Evolutionary conservation across 805 yeast genomes (phyloP).

Genomic region (Candida ovalis): DNA sequence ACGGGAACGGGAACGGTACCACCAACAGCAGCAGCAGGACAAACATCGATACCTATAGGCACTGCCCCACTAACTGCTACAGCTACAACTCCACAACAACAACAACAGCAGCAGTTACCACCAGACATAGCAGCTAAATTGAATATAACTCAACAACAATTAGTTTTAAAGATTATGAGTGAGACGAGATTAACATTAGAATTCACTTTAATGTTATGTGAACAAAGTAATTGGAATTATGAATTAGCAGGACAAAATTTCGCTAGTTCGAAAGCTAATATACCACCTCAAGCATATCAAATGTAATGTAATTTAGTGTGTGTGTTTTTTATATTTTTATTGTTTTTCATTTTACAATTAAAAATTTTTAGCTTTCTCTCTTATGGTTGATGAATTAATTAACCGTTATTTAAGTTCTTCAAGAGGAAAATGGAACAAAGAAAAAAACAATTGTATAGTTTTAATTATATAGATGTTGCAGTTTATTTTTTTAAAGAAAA

Average conservation of each 20-base stretch:
- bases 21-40: neutral
- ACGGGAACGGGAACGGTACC: neutral
- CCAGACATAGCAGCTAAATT: slow-evolving; percentile 51
- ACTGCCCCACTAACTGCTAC: no score
- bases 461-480: no score
- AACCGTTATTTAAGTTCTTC: no score
- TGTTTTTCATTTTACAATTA: neutral
- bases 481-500: no score
- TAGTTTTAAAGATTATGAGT: slow-evolving; percentile 58
- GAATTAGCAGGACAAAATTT: slow-evolving; percentile 67
- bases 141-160: slow-evolving; percentile 53
- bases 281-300: slow-evolving; percentile 55
- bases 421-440: no score
- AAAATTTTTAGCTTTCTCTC: no score
- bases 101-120: slow-evolving; percentile 34
- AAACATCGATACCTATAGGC: neutral
- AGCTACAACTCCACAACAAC: neutral
- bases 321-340: neutral
- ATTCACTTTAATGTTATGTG: slow-evolving; percentile 76
- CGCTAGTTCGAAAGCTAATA: slow-evolving; percentile 50
- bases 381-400: no score
- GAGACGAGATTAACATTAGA: slow-evolving; percentile 78
- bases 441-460: no score
- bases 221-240: slow-evolving; percentile 84
- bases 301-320: neutral